Evolutionary conservation across 1,139 yeast genomes (phyloP).

Genomic region (Nadsonia commutata): DNA sequence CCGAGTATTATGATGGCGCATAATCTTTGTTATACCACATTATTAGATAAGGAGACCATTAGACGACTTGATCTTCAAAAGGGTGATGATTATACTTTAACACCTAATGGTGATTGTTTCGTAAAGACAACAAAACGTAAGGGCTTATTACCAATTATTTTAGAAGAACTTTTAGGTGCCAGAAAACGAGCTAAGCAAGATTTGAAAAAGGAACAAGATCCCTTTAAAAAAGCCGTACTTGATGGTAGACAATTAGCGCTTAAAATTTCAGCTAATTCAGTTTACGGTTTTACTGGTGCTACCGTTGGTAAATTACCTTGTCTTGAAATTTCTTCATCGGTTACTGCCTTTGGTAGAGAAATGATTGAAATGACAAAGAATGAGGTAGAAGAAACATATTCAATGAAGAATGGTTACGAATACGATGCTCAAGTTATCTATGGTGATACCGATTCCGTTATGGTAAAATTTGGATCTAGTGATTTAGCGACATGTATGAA

Average conservation of each 20-base stretch:
- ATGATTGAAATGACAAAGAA: slow-evolving; percentile 90
- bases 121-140: slow-evolving; percentile 57
- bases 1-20: slow-evolving; percentile 99
- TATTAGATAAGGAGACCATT: slow-evolving; percentile 56
- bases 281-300: slow-evolving; percentile 98
- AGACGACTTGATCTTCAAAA: slow-evolving; percentile 47
- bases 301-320: slow-evolving; percentile 95
- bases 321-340: slow-evolving; percentile 88
- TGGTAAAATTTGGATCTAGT: slow-evolving; percentile 90
- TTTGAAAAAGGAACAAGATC: slow-evolving; percentile 83
- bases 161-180: slow-evolving; percentile 77
- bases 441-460: slow-evolving; percentile 98
- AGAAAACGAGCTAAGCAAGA: slow-evolving; percentile 89
- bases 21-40: slow-evolving; percentile 86
- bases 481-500: slow-evolving; percentile 79
- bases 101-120: slow-evolving; percentile 90
- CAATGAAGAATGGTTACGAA: slow-evolving; percentile 63
- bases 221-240: slow-evolving; percentile 81
- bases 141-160: slow-evolving; percentile 84
- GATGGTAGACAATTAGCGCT: slow-evolving; percentile 96
- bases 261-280: slow-evolving; percentile 94
- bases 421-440: slow-evolving; percentile 84
- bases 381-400: slow-evolving; percentile 69
- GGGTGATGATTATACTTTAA: slow-evolving; percentile 63
- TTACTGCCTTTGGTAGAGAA: slow-evolving; percentile 88